Base-by-base conservation (phyloP, 106 monocot species). In the Dendrobium huoshanense region DNA sequence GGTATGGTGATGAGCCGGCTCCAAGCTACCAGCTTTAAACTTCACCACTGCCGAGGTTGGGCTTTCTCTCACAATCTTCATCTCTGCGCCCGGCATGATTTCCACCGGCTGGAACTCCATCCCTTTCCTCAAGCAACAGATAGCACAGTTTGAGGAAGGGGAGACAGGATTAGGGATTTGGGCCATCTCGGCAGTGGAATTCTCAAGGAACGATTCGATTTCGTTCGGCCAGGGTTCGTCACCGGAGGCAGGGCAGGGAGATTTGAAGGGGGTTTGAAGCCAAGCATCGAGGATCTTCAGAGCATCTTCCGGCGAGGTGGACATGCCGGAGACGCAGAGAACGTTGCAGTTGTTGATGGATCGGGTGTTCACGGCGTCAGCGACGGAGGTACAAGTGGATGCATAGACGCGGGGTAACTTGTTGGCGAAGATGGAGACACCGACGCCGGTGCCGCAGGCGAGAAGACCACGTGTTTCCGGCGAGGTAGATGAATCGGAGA, bases 391-490 rank as follows among this genome's bases (percentile, higher is more conserved):
- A 88, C 96, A 96, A 29, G 88, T 85, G 75, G 91, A 77, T 55
- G 96, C 93, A 84, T 96, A 96, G 59, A 93, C 90, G 79, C 88
- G 73, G 64, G 93, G 96, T 87, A 83, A 86, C 82, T 96, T 96
- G 88, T 96, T 96, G 77, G 96, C 93, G 88, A 96, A 96, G 72
- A 96, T 96, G 81, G 88, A 79, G 59, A 96, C 93, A 67, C 95
- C 95, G 40, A 88, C 87, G 77, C 92, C 95, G 41, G 95, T 95
- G 83, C 95, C 95, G 86, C 95, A 95, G 74, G 81, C 85, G 51
- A 95, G 78, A 51, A 95, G 89, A 42, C 95, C 93, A 76, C 92
- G 89, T 41, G 89, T 79, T 67, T 87, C 84, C 10, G 77, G 1
- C 20, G 55, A 40, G 85, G 80, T 5, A 40, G 75, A 1, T 24